Evolutionary conservation across 2,329 filamentous ascomycete genomes (phyloP).

Genomic region (Atkinsonella hypoxylon): DNA sequence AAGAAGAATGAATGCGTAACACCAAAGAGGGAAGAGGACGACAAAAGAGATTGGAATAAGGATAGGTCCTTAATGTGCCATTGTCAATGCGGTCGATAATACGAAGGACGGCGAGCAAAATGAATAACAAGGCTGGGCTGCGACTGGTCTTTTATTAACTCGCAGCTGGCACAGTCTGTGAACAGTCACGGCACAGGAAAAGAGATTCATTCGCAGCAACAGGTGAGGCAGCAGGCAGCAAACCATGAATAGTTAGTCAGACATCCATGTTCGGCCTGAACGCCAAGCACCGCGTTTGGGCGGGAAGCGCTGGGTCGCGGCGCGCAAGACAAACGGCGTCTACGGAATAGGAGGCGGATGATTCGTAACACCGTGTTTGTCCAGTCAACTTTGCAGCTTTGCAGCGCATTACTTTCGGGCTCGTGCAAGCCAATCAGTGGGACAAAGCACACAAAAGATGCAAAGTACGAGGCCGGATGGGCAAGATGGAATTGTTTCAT

Average conservation of each 20-base stretch:
- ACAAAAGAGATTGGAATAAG: neutral
- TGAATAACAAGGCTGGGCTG: neutral
- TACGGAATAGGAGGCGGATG: neutral
- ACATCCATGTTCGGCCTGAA: neutral
- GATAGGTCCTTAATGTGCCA: neutral
- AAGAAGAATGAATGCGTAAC: neutral
- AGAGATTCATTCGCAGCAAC: neutral
- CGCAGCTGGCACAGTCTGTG: neutral
- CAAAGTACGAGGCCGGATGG: neutral
- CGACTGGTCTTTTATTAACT: constrained; percentile 2
- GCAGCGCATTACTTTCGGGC: neutral
- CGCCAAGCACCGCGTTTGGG: neutral
- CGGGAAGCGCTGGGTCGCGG: neutral
- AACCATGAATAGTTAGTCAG: neutral
- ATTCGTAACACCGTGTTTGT: neutral
- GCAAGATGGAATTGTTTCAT: constrained; percentile 3
- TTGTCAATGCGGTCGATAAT: constrained; percentile 3
- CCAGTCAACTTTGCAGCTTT: neutral
- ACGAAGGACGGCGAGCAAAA: neutral
- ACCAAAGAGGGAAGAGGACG: neutral
- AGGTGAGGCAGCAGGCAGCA: constrained; percentile 2
- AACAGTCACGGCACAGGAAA: constrained; percentile 1
- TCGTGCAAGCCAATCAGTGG: constrained; percentile 1
- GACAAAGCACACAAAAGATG: neutral
- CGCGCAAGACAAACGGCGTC: neutral